Base-by-base conservation (phyloP, 768 basidiomycete genomes). In the Boletus fagicola region DNA sequence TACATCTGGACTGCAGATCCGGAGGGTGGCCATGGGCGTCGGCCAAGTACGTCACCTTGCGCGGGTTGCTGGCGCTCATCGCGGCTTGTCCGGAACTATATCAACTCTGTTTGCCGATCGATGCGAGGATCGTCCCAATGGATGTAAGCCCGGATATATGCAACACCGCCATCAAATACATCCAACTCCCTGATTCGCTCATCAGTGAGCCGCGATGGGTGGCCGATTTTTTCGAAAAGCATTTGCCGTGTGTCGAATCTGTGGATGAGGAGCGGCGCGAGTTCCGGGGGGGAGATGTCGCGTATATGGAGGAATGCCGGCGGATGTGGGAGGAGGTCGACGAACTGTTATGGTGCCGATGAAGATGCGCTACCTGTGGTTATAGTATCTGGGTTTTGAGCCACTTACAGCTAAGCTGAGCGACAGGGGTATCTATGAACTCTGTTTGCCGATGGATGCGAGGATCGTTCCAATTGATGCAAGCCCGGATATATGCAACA, bases 251-350 rank as follows among this genome's bases (percentile, higher is more conserved):
- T 42, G 40, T 20, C 18, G 9, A n/a, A 0, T 40, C n/a, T n/a
- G 39, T 40, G 18, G 1, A n/a, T 9, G 0, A 1, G 18, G 7
- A 1, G 15, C 9, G 16, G 18, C 8, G 1, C 16, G 1, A 1
- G 38, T 18, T 38, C 6, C 1, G 18, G 16, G 36, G 16, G 4
- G 16, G 6, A 18, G 15, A 38, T 12, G 8, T 38, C 16, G 36
- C 1, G 8, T 38, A 38, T 38, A 38, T 38, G 36, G 16, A 38
- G 8, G 5, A 38, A 38, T 18, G 36, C 16, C 36, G 16, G 18
- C 16, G 36, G 36, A 36, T 36, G 36, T 38, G 38, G 31, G 31
- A 33, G 31, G 33, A 30, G 30, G 11, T 31, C 31, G 31, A 12
- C 11, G 31, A 11, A 2, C 31, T 31, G 31, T 31, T 31, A 11